Conservation (phyloP, 1,284 basidiomycete species). For the Takashimella tepidaria region DNA sequence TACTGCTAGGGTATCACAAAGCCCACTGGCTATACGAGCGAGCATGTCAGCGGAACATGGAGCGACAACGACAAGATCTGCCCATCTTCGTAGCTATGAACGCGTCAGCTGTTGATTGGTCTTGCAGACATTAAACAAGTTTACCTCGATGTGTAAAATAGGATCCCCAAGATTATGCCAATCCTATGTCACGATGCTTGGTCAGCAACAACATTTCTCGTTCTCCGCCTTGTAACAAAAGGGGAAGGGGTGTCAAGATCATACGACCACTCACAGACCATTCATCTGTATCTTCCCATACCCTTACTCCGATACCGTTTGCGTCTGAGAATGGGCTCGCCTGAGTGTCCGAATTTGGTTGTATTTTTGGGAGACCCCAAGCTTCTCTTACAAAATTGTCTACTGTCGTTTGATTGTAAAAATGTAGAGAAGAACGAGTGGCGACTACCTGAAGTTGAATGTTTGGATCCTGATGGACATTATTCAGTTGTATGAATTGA, state of each 20-base stretch:
- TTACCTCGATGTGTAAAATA: conserved; percentile 84
- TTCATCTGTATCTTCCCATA: conserved; percentile 90
- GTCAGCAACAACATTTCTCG: background rate
- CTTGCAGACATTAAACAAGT: conserved; percentile 12
- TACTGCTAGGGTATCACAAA: conserved; percentile 87
- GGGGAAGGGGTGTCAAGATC: background rate
- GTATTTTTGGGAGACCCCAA: background rate
- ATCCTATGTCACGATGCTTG: conserved; percentile 38
- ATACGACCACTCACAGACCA: conserved; percentile 61
- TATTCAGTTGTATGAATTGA: too few species aligned
- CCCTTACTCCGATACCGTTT: conserved; percentile 54
- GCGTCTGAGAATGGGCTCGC: background rate
- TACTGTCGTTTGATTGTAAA: conserved; percentile 62
- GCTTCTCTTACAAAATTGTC: conserved; percentile 37
- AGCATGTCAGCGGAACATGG: conserved; percentile 95
- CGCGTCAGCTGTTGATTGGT: background rate
- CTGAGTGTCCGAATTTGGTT: background rate
- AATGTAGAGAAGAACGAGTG: conserved; percentile 70
- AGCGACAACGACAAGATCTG: conserved; percentile 87
- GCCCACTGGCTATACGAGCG: conserved; percentile 80
- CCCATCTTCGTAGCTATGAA: conserved; percentile 75
- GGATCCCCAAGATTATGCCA: conserved; percentile 78
- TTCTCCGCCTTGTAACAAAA: background rate
- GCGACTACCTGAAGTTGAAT: conserved; percentile 81
- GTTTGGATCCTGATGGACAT: conserved; percentile 64